phyloP scores from a whole-genome alignment of 2,329 filamentous ascomycete genomes.

The Ustulina deusta region DNA sequence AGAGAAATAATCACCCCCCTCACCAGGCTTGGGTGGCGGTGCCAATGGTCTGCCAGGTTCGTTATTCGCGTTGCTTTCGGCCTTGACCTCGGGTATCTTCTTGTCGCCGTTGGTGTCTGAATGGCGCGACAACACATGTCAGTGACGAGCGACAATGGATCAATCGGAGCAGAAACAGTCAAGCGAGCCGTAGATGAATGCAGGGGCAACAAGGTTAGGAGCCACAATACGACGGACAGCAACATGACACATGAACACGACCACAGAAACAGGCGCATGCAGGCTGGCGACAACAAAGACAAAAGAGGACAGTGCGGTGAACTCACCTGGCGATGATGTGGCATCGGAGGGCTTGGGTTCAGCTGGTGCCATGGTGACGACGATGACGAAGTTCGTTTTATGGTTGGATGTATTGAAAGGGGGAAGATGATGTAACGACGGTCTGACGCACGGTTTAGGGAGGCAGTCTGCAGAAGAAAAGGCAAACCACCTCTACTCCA shows the following conservation, averaged over 20 bases:
- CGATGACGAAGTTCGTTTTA: slow-evolving; percentile 52
- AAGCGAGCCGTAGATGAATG: slow-evolving; percentile 14
- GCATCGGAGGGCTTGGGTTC: slow-evolving; percentile 52
- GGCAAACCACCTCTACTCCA: slow-evolving; percentile 50
- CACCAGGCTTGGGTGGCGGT: slow-evolving; percentile 75
- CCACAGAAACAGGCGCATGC: slow-evolving; percentile 30
- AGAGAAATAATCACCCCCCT: slow-evolving; percentile 73
- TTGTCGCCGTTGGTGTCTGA: slow-evolving; percentile 59
- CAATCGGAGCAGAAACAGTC: slow-evolving; percentile 26
- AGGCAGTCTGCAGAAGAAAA: slow-evolving; percentile 51
- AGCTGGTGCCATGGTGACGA: slow-evolving; percentile 53
- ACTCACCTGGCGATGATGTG: slow-evolving; percentile 52
- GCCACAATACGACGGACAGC: slow-evolving; percentile 14
- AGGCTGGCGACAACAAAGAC: slow-evolving; percentile 4
- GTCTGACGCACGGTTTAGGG: slow-evolving; percentile 47
- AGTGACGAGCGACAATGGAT: slow-evolving; percentile 43
- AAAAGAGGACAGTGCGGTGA: slow-evolving; percentile 24
- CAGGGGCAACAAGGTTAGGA: slow-evolving; percentile 21
- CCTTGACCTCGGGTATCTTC: slow-evolving; percentile 62
- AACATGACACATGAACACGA: slow-evolving; percentile 24
- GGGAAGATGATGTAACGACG: slow-evolving; percentile 54
- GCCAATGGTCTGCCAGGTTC: slow-evolving; percentile 74
- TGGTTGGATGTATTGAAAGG: slow-evolving; percentile 45
- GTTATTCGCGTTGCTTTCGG: slow-evolving; percentile 63
- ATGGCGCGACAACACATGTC: slow-evolving; percentile 40